Percentiles rank a stretch among this genome's conserved stretches.
These are phyloP conservation scores for Pseudozyma sp. DNA, from an alignment of 1,284 basidiomycete species.

Conservation along the genomic window DNA sequence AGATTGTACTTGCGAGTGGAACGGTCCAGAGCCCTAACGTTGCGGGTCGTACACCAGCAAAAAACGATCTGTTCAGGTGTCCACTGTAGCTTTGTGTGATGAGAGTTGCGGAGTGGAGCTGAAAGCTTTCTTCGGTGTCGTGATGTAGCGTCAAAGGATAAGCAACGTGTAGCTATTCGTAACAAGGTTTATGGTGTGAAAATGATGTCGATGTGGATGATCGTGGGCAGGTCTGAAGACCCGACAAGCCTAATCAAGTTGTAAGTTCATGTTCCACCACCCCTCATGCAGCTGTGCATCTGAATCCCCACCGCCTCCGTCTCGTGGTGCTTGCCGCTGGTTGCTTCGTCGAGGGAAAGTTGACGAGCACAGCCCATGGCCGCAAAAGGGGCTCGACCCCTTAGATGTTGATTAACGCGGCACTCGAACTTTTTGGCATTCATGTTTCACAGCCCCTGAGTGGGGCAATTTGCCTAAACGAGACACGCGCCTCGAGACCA, in stretches of 20 bases:
- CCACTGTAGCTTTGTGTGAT: too few relatives aligned
- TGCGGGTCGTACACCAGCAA: constrained; percentile 2
- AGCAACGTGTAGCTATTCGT: background rate
- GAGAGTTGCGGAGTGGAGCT: too few relatives aligned
- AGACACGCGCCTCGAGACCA: constrained; percentile 14
- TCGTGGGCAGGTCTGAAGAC: background rate
- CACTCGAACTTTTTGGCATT: background rate
- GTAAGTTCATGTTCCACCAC: background rate
- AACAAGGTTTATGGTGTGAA: too few relatives aligned
- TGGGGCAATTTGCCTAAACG: background rate
- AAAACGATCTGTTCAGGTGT: too few relatives aligned
- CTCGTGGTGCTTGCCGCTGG: background rate
- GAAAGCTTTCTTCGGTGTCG: too few relatives aligned
- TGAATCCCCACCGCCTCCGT: background rate
- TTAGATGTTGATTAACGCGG: constrained; percentile 36
- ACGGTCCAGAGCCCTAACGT: background rate
- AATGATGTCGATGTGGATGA: background rate
- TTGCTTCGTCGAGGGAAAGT: background rate
- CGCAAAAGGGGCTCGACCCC: constrained; percentile 11
- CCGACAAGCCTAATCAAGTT: background rate
- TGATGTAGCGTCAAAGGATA: background rate
- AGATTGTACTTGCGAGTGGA: background rate
- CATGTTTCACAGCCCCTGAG: constrained; percentile 15
- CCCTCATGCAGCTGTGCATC: background rate
- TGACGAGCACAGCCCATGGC: constrained; percentile 15